Evolutionary conservation across 345 rosid genomes (phyloP), one percentile per base, ranked within the genome.

Genomic region (Syzygium aromaticum): DNA sequence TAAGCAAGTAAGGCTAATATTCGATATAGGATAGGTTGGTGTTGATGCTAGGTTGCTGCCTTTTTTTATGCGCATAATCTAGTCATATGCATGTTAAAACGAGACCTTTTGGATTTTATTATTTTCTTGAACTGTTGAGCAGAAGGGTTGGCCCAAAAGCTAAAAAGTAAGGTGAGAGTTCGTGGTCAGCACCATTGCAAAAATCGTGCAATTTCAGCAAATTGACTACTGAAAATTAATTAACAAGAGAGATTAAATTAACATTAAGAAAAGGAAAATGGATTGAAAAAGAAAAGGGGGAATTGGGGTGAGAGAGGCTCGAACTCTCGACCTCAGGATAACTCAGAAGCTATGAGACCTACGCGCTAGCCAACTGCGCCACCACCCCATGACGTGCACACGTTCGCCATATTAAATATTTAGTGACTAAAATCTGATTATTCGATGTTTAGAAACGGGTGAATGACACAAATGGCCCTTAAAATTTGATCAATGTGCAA

Each of bases 351-450:
- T 93, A 94, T 94, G 98, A 94, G 97, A 97, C 95, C 98, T 93
- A 92, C 97, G 96, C 95, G 97, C 99, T 95, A 95, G 94, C 96
- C 98, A 96, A 96, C 98, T 94, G 97, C 98, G 95, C 97, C 96
- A 93, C 97, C 95, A 92, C 95, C 96, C 96, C 96, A 0, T 16
- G 12, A 1, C 16, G 21, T 30, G 16, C 10, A 5, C 0, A 0
- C 6, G 0, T 0, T 0, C 38, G 7, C 38, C 0, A 64, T 28
- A 63, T 1, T 3, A 0, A 7, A 15, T 28, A 28, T 14, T 15
- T 64, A 59, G 4, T 25, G 0, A 11, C 5, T 11, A 11, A 2
- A 2, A 2, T 11, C 2, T 0, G 16, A 57, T 14, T 57, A 13
- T 57, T 57, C 27, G 14, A 25, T 25, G 28, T 0, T n/a, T 4